Base-by-base conservation (phyloP, 805 yeast species). In the Wickerhamiella azymoides region DNA sequence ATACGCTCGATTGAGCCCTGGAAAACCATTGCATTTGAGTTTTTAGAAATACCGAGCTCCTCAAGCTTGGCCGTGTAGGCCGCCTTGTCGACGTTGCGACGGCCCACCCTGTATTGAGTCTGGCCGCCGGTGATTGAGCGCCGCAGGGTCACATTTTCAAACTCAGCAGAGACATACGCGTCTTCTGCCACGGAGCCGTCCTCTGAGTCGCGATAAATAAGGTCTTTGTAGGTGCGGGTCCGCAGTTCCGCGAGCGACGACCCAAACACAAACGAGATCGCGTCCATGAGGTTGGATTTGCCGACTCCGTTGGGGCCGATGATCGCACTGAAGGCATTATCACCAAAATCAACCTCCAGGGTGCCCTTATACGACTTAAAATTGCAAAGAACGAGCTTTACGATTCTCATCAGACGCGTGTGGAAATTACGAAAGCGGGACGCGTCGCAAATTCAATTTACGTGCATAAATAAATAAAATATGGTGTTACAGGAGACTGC, bases 301-400 rank as follows among this genome's bases (percentile, higher is more conserved):
- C 98, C 98, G 0, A 96, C 82, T 28, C 98, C 98, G 69, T 92
- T 92, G n/a, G 97, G 97, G 1, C 98, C 98, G 48, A 92, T 83
- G 50, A 92, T 84, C 39, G 94, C 80, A 1, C 95, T 84, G 66
- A 92, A 92, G 49, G 73, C 70, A 10, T 79, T 71, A 26, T 52
- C 55, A 0, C 96, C 96, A 62, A 92, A 82, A 2, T 92, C 94
- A 18, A 89, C 74, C 5, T 71, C 70, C 14, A 84, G 72, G 0
- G 73, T 71, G 0, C 94, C 96, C 46, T 74, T 70, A 59, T 92
- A 92, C 0, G 96, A 88, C 66, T 92, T 92, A 76, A 92, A 92
- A 62, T 92, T 85, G 62, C 73, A 68, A 28, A 88, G 66, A 59
- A 84, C 94, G 45, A 88, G 62, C 2, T 89, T 88, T 35, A 78